Percentiles rank a stretch among this genome's conserved stretches.
Evolutionary conservation across 2,329 filamentous ascomycete species (phyloP).

Genomic region (Juglanconis oblonga): DNA sequence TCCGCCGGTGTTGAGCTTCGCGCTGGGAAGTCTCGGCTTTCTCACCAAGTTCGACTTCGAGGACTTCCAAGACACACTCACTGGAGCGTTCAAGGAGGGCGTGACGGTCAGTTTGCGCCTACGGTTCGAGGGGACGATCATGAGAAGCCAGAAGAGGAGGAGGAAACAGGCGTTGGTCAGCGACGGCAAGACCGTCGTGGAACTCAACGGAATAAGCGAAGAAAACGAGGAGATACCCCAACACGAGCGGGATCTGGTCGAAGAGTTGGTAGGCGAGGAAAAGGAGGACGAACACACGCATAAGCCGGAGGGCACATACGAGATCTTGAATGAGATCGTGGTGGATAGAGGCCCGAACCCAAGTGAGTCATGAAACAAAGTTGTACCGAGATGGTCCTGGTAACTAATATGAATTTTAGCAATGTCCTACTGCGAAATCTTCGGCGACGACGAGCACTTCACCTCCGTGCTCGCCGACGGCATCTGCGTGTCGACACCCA

Average conservation of each 20-base stretch:
- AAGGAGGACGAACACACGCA: conserved; percentile 82
- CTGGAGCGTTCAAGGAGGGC: conserved; percentile 72
- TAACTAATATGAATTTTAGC: conserved; percentile 43
- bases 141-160: conserved; percentile 65
- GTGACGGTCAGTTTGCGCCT: conserved; percentile 85
- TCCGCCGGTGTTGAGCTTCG: conserved; percentile 87
- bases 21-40: conserved; percentile 88
- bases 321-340: conserved; percentile 96
- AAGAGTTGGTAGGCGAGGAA: conserved; percentile 86
- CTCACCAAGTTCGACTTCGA: conserved; percentile 95
- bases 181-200: conserved; percentile 11
- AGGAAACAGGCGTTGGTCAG: conserved; percentile 4
- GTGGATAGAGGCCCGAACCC: conserved; percentile 91
- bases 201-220: conserved; percentile 19
- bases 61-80: conserved; percentile 66
- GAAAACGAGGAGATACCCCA: conserved; percentile 37
- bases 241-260: conserved; percentile 67
- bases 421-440: conserved; percentile 89
- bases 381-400: not conserved
- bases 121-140: conserved; percentile 89
- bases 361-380: conserved; percentile 53
- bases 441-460: conserved; percentile 93
- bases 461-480: conserved; percentile 92
- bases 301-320: conserved; percentile 75
- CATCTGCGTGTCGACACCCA: conserved; percentile 90